Evolutionary conservation across 2,329 filamentous ascomycete genomes (phyloP).

Genomic region (Cercospora sojina): DNA sequence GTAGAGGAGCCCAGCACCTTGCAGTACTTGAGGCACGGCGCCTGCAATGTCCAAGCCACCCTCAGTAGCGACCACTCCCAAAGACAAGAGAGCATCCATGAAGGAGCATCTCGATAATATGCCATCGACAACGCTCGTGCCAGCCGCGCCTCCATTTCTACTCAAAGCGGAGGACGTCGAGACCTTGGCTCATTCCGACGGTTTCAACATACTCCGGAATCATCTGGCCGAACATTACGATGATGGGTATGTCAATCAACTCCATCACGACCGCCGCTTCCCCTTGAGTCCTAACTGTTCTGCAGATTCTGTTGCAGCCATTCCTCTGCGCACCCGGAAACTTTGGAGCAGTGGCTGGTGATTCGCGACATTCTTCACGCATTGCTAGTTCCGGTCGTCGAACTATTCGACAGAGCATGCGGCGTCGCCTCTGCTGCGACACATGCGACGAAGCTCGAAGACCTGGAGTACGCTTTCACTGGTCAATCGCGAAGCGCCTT

Average conservation of each 20-base stretch:
- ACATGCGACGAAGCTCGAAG: conserved; percentile 49
- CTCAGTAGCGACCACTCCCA: not conserved
- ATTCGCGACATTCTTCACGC: conserved; percentile 61
- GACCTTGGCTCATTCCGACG: conserved; percentile 42
- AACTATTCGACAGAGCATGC: conserved; percentile 57
- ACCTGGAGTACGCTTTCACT: conserved; percentile 58
- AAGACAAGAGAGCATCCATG: not conserved
- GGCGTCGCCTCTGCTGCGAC: conserved; percentile 53
- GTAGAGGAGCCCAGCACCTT: not conserved
- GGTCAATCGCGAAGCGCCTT: conserved; percentile 58
- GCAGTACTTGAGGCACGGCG: not conserved
- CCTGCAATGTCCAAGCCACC: not conserved
- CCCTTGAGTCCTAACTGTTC: conserved; percentile 42
- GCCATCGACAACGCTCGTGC: conserved; percentile 10
- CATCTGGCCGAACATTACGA: conserved; percentile 43
- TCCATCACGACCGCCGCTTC: conserved; percentile 2
- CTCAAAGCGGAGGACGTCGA: conserved; percentile 46
- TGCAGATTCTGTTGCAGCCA: conserved; percentile 49
- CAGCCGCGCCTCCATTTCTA: conserved; percentile 43
- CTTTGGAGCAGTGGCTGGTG: conserved; percentile 48
- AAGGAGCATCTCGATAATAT: not conserved
- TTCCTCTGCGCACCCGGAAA: conserved; percentile 34
- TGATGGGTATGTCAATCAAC: conserved; percentile 37
- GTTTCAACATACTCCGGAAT: conserved; percentile 46
- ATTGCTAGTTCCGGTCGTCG: conserved; percentile 57